Evolutionary conservation across 495 filamentous ascomycete genomes (phyloP).

Genomic region (Neurospora sublineolata): DNA sequence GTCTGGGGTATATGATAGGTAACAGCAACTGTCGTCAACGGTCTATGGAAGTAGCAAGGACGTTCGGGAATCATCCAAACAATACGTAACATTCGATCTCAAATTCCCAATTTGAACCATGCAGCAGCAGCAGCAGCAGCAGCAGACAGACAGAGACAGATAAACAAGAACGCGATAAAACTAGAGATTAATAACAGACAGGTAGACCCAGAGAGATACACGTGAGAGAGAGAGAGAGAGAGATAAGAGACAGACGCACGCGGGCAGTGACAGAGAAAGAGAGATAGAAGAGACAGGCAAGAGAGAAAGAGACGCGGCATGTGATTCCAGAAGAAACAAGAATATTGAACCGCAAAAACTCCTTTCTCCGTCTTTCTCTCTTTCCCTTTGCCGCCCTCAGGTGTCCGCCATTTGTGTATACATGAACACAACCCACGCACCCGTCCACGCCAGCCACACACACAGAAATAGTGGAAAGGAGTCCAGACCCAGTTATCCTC

Average conservation of each 20-base stretch:
- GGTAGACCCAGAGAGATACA: neutral
- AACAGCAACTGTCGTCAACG: neutral
- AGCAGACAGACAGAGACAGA: slow-evolving; percentile 1
- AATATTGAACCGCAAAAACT: slow-evolving; percentile 17
- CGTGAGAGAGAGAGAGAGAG: neutral
- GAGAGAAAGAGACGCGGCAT: neutral
- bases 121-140: neutral
- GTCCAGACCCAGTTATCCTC: neutral
- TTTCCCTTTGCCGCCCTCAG: slow-evolving; percentile 11
- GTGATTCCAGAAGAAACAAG: slow-evolving; percentile 17
- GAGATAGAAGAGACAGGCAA: slow-evolving; percentile 5
- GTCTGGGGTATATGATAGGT: neutral
- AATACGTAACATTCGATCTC: neutral
- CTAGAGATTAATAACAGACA: slow-evolving; percentile 23
- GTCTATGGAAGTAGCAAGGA: neutral
- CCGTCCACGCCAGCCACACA: neutral
- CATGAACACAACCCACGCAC: neutral
- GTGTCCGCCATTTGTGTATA: neutral
- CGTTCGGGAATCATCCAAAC: neutral
- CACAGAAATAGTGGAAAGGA: slow-evolving; percentile 1
- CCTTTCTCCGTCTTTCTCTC: slow-evolving; percentile 10
- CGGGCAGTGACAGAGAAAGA: slow-evolving; percentile 4
- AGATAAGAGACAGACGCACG: neutral
- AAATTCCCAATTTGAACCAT: neutral
- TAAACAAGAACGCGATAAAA: slow-evolving; percentile 16